A percentile compares a stretch with the other conserved stretches of the same genome.
Conservation (phyloP, 208 protist genomes). For the Leishmania braziliensis region DNA sequence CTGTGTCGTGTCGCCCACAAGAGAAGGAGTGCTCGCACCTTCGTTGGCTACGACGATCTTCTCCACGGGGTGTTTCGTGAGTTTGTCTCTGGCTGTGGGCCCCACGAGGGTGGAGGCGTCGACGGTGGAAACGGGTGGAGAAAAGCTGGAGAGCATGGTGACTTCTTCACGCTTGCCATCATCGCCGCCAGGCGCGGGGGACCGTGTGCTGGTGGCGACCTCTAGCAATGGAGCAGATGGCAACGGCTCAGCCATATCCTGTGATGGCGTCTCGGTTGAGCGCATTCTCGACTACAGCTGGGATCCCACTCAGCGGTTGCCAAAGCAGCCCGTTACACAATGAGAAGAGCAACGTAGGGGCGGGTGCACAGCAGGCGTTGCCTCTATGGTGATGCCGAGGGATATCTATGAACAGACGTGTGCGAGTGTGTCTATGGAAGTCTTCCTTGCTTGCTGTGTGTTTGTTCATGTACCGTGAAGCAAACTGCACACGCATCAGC, state of each 20-base stretch:
- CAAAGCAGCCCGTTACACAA: neutral
- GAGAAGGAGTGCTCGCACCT: neutral
- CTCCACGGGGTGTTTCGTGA: neutral
- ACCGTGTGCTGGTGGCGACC: neutral
- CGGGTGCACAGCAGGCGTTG: neutral
- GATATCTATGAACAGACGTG: neutral
- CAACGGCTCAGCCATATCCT: neutral
- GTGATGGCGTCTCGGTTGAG: neutral
- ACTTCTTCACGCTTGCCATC: neutral
- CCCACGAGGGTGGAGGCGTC: neutral
- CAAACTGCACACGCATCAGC: neutral
- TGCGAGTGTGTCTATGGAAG: neutral
- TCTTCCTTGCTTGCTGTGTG: neutral
- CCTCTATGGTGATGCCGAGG: neutral
- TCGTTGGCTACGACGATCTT: neutral
- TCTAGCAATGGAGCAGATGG: neutral
- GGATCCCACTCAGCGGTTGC: neutral
- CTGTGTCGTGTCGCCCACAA: neutral
- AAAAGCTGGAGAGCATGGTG: neutral
- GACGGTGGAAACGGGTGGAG: conserved; percentile 1
- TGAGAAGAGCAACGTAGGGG: neutral
- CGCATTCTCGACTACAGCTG: neutral
- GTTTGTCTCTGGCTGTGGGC: neutral
- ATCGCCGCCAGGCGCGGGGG: neutral
- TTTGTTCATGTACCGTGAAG: too few relatives aligned